Evolutionary conservation across 352 stramenopile species (phyloP).

Genomic region (Phytophthora litchii): DNA sequence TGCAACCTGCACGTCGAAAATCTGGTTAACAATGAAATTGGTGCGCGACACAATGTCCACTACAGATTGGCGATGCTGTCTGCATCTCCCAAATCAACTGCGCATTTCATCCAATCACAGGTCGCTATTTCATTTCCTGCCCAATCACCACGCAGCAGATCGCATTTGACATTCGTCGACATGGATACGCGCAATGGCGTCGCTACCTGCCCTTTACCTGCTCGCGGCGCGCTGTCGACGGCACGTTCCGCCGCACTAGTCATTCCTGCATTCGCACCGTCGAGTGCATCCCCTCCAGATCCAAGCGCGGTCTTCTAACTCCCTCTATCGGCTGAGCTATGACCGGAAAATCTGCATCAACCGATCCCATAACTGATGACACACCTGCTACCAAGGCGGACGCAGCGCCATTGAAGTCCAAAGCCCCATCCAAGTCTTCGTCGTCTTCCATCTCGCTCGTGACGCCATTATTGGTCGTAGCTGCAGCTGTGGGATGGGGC

Average conservation of each 20-base stretch:
- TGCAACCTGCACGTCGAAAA: conserved; percentile 8
- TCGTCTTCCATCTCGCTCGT: conserved; percentile 14
- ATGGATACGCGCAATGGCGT: conserved; percentile 35
- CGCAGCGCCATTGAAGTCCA: conserved; percentile 11
- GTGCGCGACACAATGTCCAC: conserved; percentile 14
- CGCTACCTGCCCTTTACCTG: conserved; percentile 29
- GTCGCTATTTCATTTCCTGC: neutral
- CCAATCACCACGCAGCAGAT: conserved; percentile 24
- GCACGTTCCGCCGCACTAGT: neutral
- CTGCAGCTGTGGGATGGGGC: conserved; percentile 21
- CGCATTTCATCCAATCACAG: conserved; percentile 15
- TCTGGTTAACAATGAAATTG: conserved; percentile 11
- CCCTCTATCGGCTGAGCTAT: conserved; percentile 25
- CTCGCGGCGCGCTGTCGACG: neutral
- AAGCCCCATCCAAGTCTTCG: conserved; percentile 6
- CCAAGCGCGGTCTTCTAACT: conserved; percentile 8
- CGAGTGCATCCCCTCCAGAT: conserved; percentile 7
- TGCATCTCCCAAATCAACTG: conserved; percentile 4
- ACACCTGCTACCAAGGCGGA: neutral
- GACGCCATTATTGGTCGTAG: conserved; percentile 26
- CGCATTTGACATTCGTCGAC: conserved; percentile 28
- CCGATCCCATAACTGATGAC: neutral
- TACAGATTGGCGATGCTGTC: conserved; percentile 5
- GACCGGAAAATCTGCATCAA: conserved; percentile 10
- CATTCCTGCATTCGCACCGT: conserved; percentile 29